phyloP scores from a whole-genome alignment of 208 protist genomes.

The Trypanosomatidae sp. region DNA sequence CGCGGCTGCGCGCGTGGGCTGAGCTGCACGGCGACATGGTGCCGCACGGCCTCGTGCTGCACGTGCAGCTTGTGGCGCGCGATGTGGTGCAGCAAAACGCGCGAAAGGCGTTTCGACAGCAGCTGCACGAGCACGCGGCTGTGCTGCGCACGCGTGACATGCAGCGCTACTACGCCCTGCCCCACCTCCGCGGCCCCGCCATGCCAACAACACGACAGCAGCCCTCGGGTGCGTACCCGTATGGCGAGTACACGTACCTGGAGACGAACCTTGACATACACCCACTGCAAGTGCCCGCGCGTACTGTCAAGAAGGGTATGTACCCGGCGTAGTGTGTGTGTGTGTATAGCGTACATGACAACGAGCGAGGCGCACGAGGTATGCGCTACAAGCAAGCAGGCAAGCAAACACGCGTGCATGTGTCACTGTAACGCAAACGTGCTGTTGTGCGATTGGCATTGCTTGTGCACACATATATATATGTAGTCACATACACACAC shows the following conservation, averaged over 20 bases:
- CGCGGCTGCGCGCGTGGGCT: conserved; percentile 10
- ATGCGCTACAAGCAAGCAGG: no score
- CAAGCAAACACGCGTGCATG: no score
- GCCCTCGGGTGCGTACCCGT: conserved; percentile 31
- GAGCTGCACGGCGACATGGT: conserved; percentile 10
- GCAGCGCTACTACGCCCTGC: conserved; percentile 65
- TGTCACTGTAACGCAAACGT: no score
- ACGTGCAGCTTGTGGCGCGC: conserved; percentile 33
- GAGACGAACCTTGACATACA: conserved; percentile 20
- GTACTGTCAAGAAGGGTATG: conserved; percentile 36
- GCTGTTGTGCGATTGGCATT: no score
- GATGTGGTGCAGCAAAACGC: conserved; percentile 47
- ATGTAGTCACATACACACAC: no score
- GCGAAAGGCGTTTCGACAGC: conserved; percentile 16
- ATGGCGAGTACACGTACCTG: conserved; percentile 47
- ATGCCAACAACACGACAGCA: conserved; percentile 37
- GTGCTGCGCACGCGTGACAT: conserved; percentile 48
- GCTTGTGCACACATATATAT: no score
- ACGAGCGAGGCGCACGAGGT: no score
- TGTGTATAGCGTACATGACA: no score
- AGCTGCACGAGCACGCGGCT: conserved; percentile 18
- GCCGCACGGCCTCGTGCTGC: conserved; percentile 36
- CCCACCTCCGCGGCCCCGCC: conserved; percentile 36
- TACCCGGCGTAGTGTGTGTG: conserved; percentile 30
- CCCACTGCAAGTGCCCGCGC: conserved; percentile 42